Base-by-base conservation (phyloP, 306 rosid species). In the Vicia villosa region DNA sequence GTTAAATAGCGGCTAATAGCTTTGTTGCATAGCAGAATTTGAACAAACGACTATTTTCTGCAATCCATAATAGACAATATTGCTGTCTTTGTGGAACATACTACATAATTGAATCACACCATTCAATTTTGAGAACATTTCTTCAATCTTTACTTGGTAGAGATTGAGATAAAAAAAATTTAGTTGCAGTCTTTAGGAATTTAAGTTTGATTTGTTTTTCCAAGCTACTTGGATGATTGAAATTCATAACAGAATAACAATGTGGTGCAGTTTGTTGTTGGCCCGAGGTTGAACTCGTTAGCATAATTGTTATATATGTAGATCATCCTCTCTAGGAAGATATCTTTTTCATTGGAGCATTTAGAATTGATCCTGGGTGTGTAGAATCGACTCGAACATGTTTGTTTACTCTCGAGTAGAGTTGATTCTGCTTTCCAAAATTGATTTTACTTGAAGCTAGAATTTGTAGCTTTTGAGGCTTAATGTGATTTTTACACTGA, bases 161-260 rank as follows among this genome's bases (percentile, higher is more conserved):
- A 61, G 43, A 24, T 68, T 47, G 28, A 21, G 26, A n/a, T 8
- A 32, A 59, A 17, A 46, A 9, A 21, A 10, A 19, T 42, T 20
- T 30, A 12, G 26, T 46, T 59, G 55, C 68, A 63, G 51, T 55
- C 51, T 62, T 41, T 36, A 12, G 34, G 60, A 46, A 46, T 21
- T 78, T n/a, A 51, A 62, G 37, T 75, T 71, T 75, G 12, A 12
- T 56, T 62, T 70, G 26, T 61, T 50, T 56, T 45, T 41, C 42
- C 13, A 19, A 58, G 75, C 69, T 34, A 6, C 26, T 49, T 73
- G 69, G 73, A 67, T 45, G 45, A 36, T 49, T 16, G 13, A 32
- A 34, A 20, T 5, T 69, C 21, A 41, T 49, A 4, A 12, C 10
- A 5, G 60, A 43, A 13, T 4, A 51, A 30, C 7, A 22, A 17